Percentiles rank a stretch among this genome's conserved stretches.
Evolutionary conservation across 768 basidiomycete species (phyloP).

Genomic region (Sistotremastrum suecicum): DNA sequence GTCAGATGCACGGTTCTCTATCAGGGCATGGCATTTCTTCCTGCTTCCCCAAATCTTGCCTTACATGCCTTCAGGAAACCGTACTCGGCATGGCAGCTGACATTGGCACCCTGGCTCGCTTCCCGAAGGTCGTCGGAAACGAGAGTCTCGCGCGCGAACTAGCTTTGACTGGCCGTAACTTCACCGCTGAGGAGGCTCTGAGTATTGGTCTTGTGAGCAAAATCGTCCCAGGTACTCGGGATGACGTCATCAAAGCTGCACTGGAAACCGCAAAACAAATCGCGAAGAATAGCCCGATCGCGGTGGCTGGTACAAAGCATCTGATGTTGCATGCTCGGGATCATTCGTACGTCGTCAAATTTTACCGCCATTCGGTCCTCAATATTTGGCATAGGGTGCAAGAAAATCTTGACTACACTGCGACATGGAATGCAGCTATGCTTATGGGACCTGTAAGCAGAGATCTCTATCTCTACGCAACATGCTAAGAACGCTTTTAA

Average conservation of each 20-base stretch:
- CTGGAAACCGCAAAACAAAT: slow-evolving; percentile 52
- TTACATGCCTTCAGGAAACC: slow-evolving; percentile 47
- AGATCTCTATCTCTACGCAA: background rate
- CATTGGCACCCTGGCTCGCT: slow-evolving; percentile 70
- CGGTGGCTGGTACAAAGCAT: slow-evolving; percentile 63
- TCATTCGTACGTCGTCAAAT: slow-evolving; percentile 40
- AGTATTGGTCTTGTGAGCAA: slow-evolving; percentile 61
- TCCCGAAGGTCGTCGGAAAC: slow-evolving; percentile 69
- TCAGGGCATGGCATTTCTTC: slow-evolving; percentile 39
- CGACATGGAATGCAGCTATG: slow-evolving; percentile 41
- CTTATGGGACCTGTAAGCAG: slow-evolving; percentile 31
- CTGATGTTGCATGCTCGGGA: slow-evolving; percentile 68
- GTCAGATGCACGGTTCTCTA: slow-evolving; percentile 43
- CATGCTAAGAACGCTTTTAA: slow-evolving; percentile 9
- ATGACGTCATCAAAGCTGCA: slow-evolving; percentile 53
- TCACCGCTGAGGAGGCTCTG: slow-evolving; percentile 52
- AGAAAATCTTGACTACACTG: slow-evolving; percentile 43
- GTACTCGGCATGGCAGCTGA: slow-evolving; percentile 82
- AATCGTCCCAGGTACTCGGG: slow-evolving; percentile 49
- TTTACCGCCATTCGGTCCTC: slow-evolving; percentile 10
- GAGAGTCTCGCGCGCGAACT: slow-evolving; percentile 60
- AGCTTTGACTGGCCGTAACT: slow-evolving; percentile 60
- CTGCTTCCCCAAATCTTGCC: background rate
- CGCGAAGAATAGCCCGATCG: slow-evolving; percentile 67
- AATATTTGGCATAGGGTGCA: slow-evolving; percentile 15